A percentile compares a stretch with the other conserved stretches of the same genome.
Evolutionary conservation across 768 basidiomycete genomes (phyloP).

Genomic region (Trametes cinnabarina): DNA sequence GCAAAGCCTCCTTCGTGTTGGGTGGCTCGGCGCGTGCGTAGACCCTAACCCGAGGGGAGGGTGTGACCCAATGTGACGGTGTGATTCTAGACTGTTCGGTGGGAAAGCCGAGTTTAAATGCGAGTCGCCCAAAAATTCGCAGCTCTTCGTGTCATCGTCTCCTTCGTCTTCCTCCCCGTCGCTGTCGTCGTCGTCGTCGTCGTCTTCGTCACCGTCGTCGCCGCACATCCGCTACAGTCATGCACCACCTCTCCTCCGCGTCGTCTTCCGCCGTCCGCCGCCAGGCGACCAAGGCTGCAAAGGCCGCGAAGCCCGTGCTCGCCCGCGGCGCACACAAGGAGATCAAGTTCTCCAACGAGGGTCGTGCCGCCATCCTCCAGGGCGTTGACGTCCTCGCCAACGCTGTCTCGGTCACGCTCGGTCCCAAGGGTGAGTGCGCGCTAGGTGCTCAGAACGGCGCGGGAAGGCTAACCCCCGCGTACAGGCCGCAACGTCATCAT

Average conservation of each 20-base stretch:
- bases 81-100: constrained; percentile 35
- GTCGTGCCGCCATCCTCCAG: constrained; percentile 87
- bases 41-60: neutral
- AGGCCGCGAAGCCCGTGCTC: constrained; percentile 51
- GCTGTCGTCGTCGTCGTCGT: constrained; percentile 13
- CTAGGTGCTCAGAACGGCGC: neutral
- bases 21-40: too few relatives aligned
- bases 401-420: constrained; percentile 93
- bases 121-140: constrained; percentile 11
- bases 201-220: constrained; percentile 15
- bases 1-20: too few relatives aligned
- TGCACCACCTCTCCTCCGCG: constrained; percentile 70
- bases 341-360: constrained; percentile 95
- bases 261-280: constrained; percentile 70
- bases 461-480: neutral
- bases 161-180: constrained; percentile 15
- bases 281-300: constrained; percentile 59
- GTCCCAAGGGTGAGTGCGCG: constrained; percentile 75
- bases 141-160: constrained; percentile 14
- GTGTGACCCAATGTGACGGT: constrained; percentile 14
- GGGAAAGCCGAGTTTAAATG: constrained; percentile 27
- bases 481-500: constrained; percentile 97
- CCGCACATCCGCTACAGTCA: constrained; percentile 35
- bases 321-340: constrained; percentile 88
- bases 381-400: constrained; percentile 97